phyloP scores from a whole-genome alignment of 2,329 filamentous ascomycete species.

The Colletotrichum chrysophilum region DNA sequence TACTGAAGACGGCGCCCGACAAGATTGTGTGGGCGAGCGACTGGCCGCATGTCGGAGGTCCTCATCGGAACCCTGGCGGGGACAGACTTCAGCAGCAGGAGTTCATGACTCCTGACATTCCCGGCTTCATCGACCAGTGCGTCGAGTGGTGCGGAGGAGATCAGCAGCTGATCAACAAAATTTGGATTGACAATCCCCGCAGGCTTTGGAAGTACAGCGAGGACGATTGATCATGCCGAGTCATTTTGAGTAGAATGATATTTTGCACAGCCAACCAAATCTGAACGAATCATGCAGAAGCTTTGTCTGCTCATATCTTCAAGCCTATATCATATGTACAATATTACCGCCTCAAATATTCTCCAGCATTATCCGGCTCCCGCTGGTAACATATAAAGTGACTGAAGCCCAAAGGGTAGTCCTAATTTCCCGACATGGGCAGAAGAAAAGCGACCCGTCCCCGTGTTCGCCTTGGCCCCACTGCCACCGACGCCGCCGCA shows the following conservation, averaged over 20 bases:
- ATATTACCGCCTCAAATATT: background rate
- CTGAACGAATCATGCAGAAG: background rate
- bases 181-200: background rate
- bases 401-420: background rate
- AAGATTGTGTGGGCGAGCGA: constrained; percentile 11
- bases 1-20: background rate
- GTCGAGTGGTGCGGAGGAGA: background rate
- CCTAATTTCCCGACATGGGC: background rate
- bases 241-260: background rate
- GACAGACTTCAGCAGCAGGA: background rate
- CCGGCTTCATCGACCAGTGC: background rate
- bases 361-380: background rate
- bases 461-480: background rate
- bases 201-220: background rate
- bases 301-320: background rate
- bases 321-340: background rate
- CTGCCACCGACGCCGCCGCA: background rate
- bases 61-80: background rate
- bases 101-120: background rate
- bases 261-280: background rate
- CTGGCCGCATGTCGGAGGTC: constrained; percentile 7
- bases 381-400: background rate
- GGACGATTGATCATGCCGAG: background rate
- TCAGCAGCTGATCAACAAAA: background rate
- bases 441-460: background rate